Percentiles rank a stretch among this genome's conserved stretches.
phyloP scores from a whole-genome alignment of 345 rosid species.

The Salix suchowensis region DNA sequence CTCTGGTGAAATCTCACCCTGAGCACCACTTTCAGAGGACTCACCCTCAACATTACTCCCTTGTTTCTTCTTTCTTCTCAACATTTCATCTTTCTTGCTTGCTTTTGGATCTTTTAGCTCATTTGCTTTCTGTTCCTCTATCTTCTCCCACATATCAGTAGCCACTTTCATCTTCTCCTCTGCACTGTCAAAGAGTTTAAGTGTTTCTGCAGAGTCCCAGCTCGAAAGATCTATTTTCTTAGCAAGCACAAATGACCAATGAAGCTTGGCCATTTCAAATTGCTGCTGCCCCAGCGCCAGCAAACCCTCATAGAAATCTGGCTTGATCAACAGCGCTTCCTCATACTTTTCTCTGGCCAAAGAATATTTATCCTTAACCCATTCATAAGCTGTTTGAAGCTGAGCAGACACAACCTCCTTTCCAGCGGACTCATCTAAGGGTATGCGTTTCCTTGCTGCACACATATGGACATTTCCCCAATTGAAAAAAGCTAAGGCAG shows the following conservation, averaged over 20 bases:
- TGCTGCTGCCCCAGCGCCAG: conserved; percentile 95
- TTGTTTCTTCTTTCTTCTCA: conserved; percentile 70
- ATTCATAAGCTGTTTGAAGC: conserved; percentile 81
- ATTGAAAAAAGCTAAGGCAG: conserved; percentile 91
- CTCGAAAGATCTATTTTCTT: conserved; percentile 65
- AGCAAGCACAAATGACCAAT: conserved; percentile 81
- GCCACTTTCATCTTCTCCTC: conserved; percentile 93
- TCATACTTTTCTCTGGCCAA: conserved; percentile 75
- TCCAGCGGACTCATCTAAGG: conserved; percentile 79
- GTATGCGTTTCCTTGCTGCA: conserved; percentile 93
- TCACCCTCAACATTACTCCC: conserved; percentile 52
- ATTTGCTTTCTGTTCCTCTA: conserved; percentile 68
- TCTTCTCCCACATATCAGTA: conserved; percentile 94
- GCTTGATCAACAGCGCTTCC: conserved; percentile 73
- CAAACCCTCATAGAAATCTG: conserved; percentile 92
- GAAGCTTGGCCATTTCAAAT: conserved; percentile 97
- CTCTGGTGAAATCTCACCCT: conserved; percentile 56
- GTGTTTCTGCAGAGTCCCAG: conserved; percentile 79
- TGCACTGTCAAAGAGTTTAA: conserved; percentile 71
- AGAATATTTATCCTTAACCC: conserved; percentile 89
- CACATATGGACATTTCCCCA: conserved; percentile 99
- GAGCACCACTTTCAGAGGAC: conserved; percentile 24
- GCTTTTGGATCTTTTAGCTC: conserved; percentile 69
- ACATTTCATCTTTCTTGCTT: conserved; percentile 67
- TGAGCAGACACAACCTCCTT: conserved; percentile 60